These are phyloP conservation scores for Venturia carpophila DNA, from an alignment of 2,329 filamentous ascomycete species.

Conservation along the genomic window DNA sequence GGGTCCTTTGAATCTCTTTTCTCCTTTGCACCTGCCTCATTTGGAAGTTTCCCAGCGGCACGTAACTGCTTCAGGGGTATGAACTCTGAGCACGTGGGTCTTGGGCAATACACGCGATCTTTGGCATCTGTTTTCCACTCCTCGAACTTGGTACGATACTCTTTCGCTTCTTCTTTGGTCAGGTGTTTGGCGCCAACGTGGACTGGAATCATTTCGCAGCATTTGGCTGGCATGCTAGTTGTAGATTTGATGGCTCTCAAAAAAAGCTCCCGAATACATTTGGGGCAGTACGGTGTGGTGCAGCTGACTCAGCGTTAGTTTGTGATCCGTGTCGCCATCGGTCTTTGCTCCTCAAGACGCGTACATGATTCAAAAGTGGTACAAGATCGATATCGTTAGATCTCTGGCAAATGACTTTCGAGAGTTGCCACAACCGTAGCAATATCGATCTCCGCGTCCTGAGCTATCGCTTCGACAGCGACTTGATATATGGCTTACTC, in stretches of 20 bases:
- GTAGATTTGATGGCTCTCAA: not conserved
- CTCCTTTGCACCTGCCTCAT: not conserved
- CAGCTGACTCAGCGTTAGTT: not conserved
- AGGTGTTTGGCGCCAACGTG: not conserved
- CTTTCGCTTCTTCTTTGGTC: not conserved
- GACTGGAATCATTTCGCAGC: slow-evolving; percentile 9
- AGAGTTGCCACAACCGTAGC: not conserved
- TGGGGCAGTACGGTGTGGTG: not conserved
- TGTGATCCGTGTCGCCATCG: not conserved
- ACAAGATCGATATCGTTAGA: not conserved
- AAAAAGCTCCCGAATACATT: slow-evolving; percentile 1
- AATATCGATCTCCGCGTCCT: not conserved
- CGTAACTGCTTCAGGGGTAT: slow-evolving; percentile 12
- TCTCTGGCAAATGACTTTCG: not conserved
- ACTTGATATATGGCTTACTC: not conserved
- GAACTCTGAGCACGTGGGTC: not conserved
- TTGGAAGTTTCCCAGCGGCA: not conserved
- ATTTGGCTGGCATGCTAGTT: slow-evolving; percentile 2
- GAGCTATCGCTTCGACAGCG: not conserved
- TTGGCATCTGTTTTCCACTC: slow-evolving; percentile 14
- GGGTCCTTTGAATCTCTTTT: not conserved
- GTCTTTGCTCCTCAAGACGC: not conserved
- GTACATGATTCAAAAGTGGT: too few relatives aligned
- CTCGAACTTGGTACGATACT: slow-evolving; percentile 2
- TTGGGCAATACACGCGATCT: slow-evolving; percentile 14